phyloP scores from a whole-genome alignment of 331 rosid species.

The Stylosanthes scabra region DNA sequence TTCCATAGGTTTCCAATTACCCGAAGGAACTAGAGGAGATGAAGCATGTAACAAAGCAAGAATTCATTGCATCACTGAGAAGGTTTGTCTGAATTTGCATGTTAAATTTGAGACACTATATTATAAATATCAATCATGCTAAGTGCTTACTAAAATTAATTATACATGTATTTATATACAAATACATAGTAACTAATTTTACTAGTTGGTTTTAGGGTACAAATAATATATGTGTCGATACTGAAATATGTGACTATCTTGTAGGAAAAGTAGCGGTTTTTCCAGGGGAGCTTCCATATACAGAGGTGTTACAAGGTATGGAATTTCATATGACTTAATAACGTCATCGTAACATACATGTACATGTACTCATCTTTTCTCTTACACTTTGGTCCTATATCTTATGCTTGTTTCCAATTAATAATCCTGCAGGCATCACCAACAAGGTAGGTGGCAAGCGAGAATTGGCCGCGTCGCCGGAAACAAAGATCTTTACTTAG shows the following conservation, averaged over 20 bases:
- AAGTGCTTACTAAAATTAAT: too few species aligned
- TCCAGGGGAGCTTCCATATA: slow-evolving; percentile 96
- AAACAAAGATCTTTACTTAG: slow-evolving; percentile 91
- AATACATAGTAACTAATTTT: too few species aligned
- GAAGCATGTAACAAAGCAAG: slow-evolving; percentile 94
- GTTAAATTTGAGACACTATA: neutral
- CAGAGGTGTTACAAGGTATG: slow-evolving; percentile 93
- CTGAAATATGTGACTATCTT: neutral
- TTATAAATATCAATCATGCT: too few species aligned
- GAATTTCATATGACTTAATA: neutral
- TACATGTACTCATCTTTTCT: too few species aligned
- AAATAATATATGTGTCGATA: too few species aligned
- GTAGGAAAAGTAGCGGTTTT: slow-evolving; percentile 97
- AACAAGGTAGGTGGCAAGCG: slow-evolving; percentile 99
- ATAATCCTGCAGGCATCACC: slow-evolving; percentile 77
- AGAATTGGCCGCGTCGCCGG: slow-evolving; percentile 99
- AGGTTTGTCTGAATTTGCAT: slow-evolving; percentile 50
- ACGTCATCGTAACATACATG: too few species aligned
- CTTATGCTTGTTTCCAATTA: neutral
- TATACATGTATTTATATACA: too few species aligned
- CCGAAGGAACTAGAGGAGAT: slow-evolving; percentile 86
- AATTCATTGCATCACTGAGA: slow-evolving; percentile 91
- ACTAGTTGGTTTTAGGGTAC: too few species aligned
- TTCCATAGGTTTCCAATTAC: slow-evolving; percentile 72
- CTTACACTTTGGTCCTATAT: neutral